These are phyloP conservation scores for Dendrocalamus latiflorus DNA, from an alignment of 202 grass and related monocot genomes.

Conservation along the genomic window DNA sequence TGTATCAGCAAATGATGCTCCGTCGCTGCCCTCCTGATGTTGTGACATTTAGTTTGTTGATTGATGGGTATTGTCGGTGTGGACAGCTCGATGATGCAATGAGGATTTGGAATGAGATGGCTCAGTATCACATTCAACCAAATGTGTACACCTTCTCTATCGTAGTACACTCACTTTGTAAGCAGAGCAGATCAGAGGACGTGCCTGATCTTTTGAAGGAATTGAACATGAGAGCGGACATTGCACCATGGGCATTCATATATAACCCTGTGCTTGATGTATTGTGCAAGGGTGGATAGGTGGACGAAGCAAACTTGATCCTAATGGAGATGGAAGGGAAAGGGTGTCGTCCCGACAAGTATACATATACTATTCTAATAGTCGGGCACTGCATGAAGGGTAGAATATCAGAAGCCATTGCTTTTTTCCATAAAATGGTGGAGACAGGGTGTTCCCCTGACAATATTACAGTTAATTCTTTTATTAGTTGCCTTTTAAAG, in stretches of 20 bases:
- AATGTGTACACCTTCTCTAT: no score
- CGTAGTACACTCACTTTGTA: conserved; percentile 72
- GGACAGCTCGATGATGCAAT: conserved; percentile 61
- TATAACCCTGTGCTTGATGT: conserved; percentile 82
- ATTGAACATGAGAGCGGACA: conserved; percentile 54
- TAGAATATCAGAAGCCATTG: conserved; percentile 59
- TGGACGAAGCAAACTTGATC: conserved; percentile 66
- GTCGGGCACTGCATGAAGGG: conserved; percentile 85
- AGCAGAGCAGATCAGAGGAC: conserved; percentile 66
- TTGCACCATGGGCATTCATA: conserved; percentile 66
- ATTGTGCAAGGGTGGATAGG: conserved; percentile 66
- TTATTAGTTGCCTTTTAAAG: conserved; percentile 72
- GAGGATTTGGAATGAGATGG: conserved; percentile 75
- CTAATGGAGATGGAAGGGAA: conserved; percentile 53
- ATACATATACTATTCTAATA: conserved; percentile 85
- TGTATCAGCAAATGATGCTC: conserved; percentile 75
- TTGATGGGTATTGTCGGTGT: conserved; percentile 82
- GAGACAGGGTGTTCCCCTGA: conserved; percentile 63
- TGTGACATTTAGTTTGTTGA: conserved; percentile 89
- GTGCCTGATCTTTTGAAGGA: conserved; percentile 49
- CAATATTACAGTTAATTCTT: conserved; percentile 52
- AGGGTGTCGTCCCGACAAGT: conserved; percentile 70
- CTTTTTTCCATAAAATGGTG: conserved; percentile 65
- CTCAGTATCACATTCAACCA: conserved; percentile 41
- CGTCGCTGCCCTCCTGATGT: conserved; percentile 62